Evolutionary conservation across 169 alveolate genomes (phyloP).

Genomic region (Cystoisospora suis): DNA sequence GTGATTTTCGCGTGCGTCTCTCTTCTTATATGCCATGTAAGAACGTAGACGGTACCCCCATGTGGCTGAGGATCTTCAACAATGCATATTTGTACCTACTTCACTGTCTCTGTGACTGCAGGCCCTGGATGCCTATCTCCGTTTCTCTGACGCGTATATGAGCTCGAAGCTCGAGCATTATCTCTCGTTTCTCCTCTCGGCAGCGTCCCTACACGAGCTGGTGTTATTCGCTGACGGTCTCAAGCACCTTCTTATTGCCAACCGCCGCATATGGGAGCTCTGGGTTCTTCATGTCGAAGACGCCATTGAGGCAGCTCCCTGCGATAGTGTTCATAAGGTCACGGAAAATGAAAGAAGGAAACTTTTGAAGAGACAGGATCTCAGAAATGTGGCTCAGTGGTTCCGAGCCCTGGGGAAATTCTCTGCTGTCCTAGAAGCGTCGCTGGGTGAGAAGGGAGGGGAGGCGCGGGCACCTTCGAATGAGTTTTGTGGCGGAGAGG

Average conservation of each 20-base stretch:
- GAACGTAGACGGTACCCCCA: too few species aligned
- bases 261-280: constrained; percentile 16
- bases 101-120: background rate
- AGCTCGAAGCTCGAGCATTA: constrained; percentile 16
- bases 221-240: background rate
- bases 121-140: constrained; percentile 12
- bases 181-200: background rate
- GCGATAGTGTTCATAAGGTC: too few species aligned
- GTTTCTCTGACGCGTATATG: background rate
- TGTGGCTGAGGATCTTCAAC: background rate
- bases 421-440: too few species aligned
- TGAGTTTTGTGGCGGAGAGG: too few species aligned
- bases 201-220: background rate
- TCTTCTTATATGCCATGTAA: too few species aligned
- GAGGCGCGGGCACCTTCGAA: too few species aligned
- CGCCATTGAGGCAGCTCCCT: too few species aligned
- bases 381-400: too few species aligned
- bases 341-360: too few species aligned
- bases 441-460: too few species aligned
- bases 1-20: background rate
- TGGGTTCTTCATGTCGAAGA: background rate
- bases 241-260: background rate
- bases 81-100: background rate
- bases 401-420: too few species aligned
- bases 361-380: too few species aligned